These are phyloP conservation scores for Calonectria naviculata DNA, from an alignment of 2,329 filamentous ascomycete genomes.

Conservation along the genomic window DNA sequence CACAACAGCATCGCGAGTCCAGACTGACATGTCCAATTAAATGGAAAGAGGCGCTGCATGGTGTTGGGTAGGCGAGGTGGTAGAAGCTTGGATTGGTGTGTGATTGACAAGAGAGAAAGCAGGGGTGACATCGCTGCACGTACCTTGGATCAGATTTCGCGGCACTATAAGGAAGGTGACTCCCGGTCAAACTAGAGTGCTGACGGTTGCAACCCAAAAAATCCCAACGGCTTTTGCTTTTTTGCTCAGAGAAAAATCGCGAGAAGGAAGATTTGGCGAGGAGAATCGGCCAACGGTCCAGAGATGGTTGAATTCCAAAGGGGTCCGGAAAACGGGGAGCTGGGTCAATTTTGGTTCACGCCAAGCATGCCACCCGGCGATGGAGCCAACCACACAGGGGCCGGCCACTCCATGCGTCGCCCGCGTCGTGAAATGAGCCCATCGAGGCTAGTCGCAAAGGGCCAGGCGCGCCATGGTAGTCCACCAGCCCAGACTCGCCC, in stretches of 20 bases:
- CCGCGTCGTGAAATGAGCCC: not conserved
- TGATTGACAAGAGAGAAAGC: not conserved
- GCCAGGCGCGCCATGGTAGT: not conserved
- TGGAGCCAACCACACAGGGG: not conserved
- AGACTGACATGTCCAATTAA: not conserved
- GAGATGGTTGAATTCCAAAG: not conserved
- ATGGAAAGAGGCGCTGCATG: not conserved
- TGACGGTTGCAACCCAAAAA: not conserved
- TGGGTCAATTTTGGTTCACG: slow-evolving; percentile 19
- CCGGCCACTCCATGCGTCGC: not conserved
- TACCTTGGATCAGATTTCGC: no score
- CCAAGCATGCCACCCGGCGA: slow-evolving; percentile 2
- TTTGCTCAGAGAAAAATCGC: not conserved
- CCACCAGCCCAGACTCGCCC: not conserved
- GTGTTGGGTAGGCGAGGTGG: not conserved
- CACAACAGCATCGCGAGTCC: not conserved
- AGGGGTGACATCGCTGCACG: not conserved
- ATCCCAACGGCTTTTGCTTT: not conserved
- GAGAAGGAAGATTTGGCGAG: not conserved
- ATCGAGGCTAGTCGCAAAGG: not conserved
- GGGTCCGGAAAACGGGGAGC: slow-evolving; percentile 7
- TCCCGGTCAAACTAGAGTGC: no score
- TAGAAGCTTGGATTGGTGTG: not conserved
- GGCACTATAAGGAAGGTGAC: no score
- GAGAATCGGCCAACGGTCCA: not conserved